phyloP scores from a whole-genome alignment of 768 basidiomycete species.

The Crucibulum laeve region DNA sequence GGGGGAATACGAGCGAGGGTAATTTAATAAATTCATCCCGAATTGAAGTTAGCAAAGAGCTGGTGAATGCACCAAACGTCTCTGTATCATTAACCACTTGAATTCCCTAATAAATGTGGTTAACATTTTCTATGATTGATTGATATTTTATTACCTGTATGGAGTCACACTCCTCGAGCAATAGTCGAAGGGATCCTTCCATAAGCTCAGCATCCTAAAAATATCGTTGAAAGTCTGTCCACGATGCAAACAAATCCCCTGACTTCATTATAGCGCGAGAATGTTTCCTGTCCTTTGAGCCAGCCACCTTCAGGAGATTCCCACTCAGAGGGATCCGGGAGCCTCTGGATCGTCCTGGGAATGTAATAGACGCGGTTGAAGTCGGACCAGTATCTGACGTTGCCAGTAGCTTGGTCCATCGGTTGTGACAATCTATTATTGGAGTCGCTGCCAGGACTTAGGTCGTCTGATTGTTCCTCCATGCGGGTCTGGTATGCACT shows the following conservation, averaged over 20 bases:
- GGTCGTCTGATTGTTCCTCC: conserved; percentile 19
- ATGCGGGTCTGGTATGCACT: conserved; percentile 51
- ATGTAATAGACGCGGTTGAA: conserved; percentile 60
- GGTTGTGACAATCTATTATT: conserved; percentile 3
- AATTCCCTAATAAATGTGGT: conserved; percentile 44
- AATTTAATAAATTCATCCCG: conserved; percentile 67
- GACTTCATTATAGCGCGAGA: conserved; percentile 54
- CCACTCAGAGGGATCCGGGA: conserved; percentile 58
- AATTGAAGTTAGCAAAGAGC: conserved; percentile 53
- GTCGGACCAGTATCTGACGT: conserved; percentile 66
- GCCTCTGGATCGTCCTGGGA: conserved; percentile 58
- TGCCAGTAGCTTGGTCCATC: conserved; percentile 14
- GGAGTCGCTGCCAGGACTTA: neutral
- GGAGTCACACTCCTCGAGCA: conserved; percentile 73
- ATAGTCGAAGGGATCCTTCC: conserved; percentile 62
- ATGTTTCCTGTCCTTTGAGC: conserved; percentile 46
- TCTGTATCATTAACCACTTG: conserved; percentile 62
- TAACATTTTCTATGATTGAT: neutral
- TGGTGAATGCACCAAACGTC: conserved; percentile 62
- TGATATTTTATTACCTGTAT: conserved; percentile 49
- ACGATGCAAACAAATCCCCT: conserved; percentile 7
- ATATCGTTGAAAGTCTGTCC: neutral
- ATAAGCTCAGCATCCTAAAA: conserved; percentile 58
- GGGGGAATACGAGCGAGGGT: conserved; percentile 51
- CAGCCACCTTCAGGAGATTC: conserved; percentile 53